These are phyloP conservation scores for Candida endomychidarum DNA, from an alignment of 805 yeast genomes.

Conservation along the genomic window DNA sequence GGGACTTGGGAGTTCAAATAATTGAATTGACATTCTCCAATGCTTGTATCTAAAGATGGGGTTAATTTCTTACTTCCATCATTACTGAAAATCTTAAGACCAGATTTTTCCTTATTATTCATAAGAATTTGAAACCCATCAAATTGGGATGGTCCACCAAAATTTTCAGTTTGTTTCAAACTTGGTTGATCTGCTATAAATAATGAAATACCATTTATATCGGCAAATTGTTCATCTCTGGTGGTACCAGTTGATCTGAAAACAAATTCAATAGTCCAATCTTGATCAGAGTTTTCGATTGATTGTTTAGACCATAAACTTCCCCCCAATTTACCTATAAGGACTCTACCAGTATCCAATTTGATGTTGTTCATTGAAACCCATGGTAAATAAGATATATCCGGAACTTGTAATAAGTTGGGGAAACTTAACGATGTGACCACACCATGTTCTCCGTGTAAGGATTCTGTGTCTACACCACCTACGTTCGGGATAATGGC, in stretches of 20 bases:
- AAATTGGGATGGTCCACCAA: constrained; percentile 54
- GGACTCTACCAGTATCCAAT: constrained; percentile 72
- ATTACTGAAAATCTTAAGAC: constrained; percentile 57
- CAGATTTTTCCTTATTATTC: constrained; percentile 50
- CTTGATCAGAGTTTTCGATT: constrained; percentile 22
- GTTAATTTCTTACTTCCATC: constrained; percentile 50
- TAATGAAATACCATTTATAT: constrained; percentile 56
- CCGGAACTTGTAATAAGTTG: constrained; percentile 27
- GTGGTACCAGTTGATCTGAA: constrained; percentile 57
- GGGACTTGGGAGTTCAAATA: constrained; percentile 74
- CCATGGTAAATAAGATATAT: constrained; percentile 32
- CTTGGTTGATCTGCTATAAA: constrained; percentile 34
- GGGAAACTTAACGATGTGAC: constrained; percentile 31
- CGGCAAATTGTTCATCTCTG: constrained; percentile 25
- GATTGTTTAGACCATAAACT: constrained; percentile 22
- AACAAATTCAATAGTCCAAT: constrained; percentile 61
- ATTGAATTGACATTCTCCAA: constrained; percentile 57
- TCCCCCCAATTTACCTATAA: constrained; percentile 21
- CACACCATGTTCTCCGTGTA: not conserved
- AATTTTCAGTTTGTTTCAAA: constrained; percentile 23
- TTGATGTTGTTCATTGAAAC: constrained; percentile 62
- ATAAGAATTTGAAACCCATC: constrained; percentile 66
- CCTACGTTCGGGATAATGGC: constrained; percentile 1
- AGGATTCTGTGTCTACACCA: not conserved
- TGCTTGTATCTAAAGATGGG: constrained; percentile 31